phyloP scores from a whole-genome alignment of 1,139 yeast species.

The Saccharomycopsis phalli region DNA sequence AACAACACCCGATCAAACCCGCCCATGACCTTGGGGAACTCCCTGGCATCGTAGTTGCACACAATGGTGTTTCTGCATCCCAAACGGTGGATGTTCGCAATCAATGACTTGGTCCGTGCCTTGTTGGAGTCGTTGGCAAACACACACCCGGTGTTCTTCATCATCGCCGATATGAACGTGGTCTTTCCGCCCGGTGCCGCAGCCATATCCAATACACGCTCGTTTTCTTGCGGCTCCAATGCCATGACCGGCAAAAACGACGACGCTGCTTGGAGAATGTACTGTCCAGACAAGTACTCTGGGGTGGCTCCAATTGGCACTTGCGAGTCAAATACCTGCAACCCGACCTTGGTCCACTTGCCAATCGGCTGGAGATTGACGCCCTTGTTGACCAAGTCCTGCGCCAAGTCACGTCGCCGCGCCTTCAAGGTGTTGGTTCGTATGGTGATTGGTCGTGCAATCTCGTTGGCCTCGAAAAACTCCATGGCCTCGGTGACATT shows the following conservation, averaged over 20 bases:
- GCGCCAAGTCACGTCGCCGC: conserved; percentile 93
- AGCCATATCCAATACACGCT: conserved; percentile 96
- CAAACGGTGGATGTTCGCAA: conserved; percentile 94
- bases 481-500: conserved; percentile 96
- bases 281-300: conserved; percentile 95
- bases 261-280: conserved; percentile 96
- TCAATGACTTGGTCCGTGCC: conserved; percentile 89
- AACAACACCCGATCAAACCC: conserved; percentile 92
- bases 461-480: conserved; percentile 96
- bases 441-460: conserved; percentile 91
- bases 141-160: conserved; percentile 96
- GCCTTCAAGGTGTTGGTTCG: conserved; percentile 94
- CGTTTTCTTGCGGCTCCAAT: conserved; percentile 89
- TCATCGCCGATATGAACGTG: conserved; percentile 88
- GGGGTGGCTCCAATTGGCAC: conserved; percentile 99
- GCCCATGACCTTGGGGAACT: conserved; percentile 95
- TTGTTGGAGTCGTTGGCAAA: conserved; percentile 97
- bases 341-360: conserved; percentile 95
- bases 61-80: conserved; percentile 97
- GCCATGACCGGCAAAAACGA: conserved; percentile 98
- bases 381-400: conserved; percentile 90
- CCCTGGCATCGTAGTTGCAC: conserved; percentile 96
- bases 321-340: conserved; percentile 94
- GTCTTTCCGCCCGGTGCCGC: conserved; percentile 99
- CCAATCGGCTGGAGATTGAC: conserved; percentile 97